Conservation (phyloP, 2,329 filamentous ascomycete genomes). For the Corniculantispora saksenae region DNA sequence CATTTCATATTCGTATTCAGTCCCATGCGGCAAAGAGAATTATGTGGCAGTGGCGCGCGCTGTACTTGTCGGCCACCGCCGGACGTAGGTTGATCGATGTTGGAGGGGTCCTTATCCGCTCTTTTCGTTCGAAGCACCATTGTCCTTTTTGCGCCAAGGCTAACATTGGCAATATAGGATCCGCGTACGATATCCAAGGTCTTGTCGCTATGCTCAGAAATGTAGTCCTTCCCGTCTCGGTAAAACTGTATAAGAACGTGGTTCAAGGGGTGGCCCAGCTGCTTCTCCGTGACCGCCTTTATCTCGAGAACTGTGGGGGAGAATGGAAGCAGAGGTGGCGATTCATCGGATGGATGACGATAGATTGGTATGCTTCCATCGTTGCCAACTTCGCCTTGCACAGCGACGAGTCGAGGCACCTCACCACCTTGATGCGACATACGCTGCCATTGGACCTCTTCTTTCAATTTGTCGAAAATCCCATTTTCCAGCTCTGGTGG, state of each 20-base stretch:
- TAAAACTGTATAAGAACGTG: constrained; percentile 94
- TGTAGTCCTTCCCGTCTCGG: constrained; percentile 84
- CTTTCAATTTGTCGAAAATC: constrained; percentile 69
- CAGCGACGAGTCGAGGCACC: constrained; percentile 86
- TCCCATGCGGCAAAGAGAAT: constrained; percentile 84
- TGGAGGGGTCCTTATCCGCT: constrained; percentile 42
- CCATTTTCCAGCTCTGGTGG: constrained; percentile 54
- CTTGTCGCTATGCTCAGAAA: constrained; percentile 96
- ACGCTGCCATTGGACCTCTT: constrained; percentile 82
- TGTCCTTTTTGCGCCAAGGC: constrained; percentile 84
- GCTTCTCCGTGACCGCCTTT: constrained; percentile 66
- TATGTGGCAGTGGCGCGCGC: constrained; percentile 77
- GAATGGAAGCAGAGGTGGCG: constrained; percentile 75
- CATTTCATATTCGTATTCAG: constrained; percentile 79
- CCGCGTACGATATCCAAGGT: constrained; percentile 83
- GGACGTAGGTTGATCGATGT: constrained; percentile 19
- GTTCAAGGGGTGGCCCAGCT: constrained; percentile 79
- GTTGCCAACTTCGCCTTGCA: constrained; percentile 70
- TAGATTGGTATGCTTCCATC: constrained; percentile 87
- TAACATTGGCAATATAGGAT: constrained; percentile 89
- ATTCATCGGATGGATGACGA: constrained; percentile 88
- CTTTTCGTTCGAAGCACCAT: constrained; percentile 90
- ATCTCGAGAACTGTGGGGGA: constrained; percentile 71
- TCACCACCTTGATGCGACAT: constrained; percentile 93
- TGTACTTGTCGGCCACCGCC: constrained; percentile 56